Base-by-base conservation (phyloP, 805 yeast species). In the Blastobotrys robertii region DNA sequence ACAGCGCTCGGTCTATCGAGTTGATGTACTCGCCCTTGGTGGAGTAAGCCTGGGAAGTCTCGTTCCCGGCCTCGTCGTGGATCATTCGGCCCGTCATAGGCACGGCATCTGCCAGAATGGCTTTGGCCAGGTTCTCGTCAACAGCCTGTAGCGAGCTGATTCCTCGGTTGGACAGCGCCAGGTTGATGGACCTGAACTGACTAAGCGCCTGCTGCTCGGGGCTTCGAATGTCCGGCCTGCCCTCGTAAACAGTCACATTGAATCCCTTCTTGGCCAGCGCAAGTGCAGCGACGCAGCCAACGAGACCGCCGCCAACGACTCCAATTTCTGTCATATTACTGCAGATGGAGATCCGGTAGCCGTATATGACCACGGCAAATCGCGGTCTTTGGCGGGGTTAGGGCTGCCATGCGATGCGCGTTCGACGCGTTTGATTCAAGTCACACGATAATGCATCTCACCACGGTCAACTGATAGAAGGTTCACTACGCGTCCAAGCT, bases 1-100 rank as follows among this genome's bases (percentile, higher is more conserved):
- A 68, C 47, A 72, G 69, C 1, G 77, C 70, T 40, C 97, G 69
- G 57, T 85, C 94, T 40, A 88, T 85, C 0, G 95, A 84, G 60
- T 87, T 84, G 59, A 87, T 88, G 34, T 76, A 65, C 61, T 85
- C 94, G 9, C 94, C 94, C 52, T 76, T 74, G 7, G 85, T 64
- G 3, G 95, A 96, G 59, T 88, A 88, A 37, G 66, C 51, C 55
- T 87, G 95, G 28, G 82, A 68, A 49, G 73, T 77, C 57, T 77
- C 79, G 14, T 62, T 59, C 0, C 94, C 95, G 9, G 68, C 53
- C 10, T 63, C 39, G 49, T 80, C 81, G 60, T 88, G 97, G 45
- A 88, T 78, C 96, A 87, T 86, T 35, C 97, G 68, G 1, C 95
- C 96, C 34, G 73, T 65, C 90, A 88, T 84, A 2, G 96, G 96